phyloP scores from a whole-genome alignment of 106 monocot species.

The Dendrobium catenatum region DNA sequence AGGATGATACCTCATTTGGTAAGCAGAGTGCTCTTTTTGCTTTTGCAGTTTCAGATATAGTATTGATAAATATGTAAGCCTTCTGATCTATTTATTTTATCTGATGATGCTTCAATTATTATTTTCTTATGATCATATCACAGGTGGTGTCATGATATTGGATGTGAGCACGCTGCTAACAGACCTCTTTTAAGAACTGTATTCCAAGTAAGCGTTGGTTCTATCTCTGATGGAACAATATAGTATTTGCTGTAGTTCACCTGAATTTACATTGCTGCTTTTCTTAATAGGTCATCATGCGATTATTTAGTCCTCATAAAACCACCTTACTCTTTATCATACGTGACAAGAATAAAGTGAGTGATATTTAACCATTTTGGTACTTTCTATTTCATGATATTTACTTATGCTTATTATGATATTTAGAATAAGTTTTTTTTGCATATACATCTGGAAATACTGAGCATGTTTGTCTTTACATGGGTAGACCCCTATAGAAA shows the following conservation, averaged over 20 bases:
- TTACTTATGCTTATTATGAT: neutral
- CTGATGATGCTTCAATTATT: slow-evolving; percentile 1
- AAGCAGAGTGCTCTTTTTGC: slow-evolving; percentile 99
- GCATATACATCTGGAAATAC: neutral
- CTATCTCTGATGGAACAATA: neutral
- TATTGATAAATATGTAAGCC: slow-evolving; percentile 92
- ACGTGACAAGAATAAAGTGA: slow-evolving; percentile 87
- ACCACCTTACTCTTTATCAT: slow-evolving; percentile 91
- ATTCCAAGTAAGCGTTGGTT: slow-evolving; percentile 61
- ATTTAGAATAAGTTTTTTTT: slow-evolving; percentile 4
- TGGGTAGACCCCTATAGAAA: slow-evolving; percentile 82
- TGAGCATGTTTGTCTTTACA: slow-evolving; percentile 3
- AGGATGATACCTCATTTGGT: slow-evolving; percentile 99
- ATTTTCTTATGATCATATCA: neutral
- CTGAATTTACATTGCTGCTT: slow-evolving; percentile 8
- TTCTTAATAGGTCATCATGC: slow-evolving; percentile 76
- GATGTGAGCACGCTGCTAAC: slow-evolving; percentile 95
- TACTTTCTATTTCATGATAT: neutral
- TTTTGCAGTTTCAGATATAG: slow-evolving; percentile 91
- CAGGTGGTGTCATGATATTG: slow-evolving; percentile 99
- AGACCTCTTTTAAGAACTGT: slow-evolving; percentile 97
- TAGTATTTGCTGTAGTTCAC: slow-evolving; percentile 2
- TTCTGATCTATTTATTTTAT: slow-evolving; percentile 1
- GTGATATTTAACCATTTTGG: neutral
- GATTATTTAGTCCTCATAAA: slow-evolving; percentile 90